Evolutionary conservation across 129 eudicot species (phyloP).

Genomic region (Artemisia annua): DNA sequence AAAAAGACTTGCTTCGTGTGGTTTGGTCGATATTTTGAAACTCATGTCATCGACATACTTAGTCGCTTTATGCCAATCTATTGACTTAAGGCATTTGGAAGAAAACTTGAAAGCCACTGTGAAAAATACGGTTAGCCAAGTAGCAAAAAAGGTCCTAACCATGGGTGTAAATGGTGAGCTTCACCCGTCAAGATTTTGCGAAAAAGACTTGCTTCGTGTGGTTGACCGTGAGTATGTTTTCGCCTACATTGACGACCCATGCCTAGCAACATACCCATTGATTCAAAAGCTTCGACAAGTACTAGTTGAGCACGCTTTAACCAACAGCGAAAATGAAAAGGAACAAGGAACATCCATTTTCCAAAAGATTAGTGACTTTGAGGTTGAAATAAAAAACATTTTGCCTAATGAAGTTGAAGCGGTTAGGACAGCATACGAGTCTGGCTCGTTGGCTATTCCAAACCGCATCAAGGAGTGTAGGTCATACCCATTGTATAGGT

Average conservation of each 20-base stretch:
- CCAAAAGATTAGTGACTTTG: conserved; percentile 59
- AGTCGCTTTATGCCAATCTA: conserved; percentile 53
- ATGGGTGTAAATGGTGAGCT: conserved; percentile 49
- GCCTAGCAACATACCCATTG: conserved; percentile 69
- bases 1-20: conserved; percentile 63
- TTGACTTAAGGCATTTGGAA: conserved; percentile 55
- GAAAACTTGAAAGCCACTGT: conserved; percentile 46
- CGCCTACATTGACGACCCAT: conserved; percentile 68
- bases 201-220: conserved; percentile 63
- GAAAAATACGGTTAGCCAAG: conserved; percentile 51
- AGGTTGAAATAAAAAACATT: conserved; percentile 47
- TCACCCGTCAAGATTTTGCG: conserved; percentile 77
- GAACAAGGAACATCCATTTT: conserved; percentile 54
- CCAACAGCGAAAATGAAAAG: conserved; percentile 51
- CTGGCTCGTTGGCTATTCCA: no score
- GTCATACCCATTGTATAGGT: no score
- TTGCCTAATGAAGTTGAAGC: conserved; percentile 68
- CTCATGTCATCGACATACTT: conserved; percentile 53
- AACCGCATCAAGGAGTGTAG: no score
- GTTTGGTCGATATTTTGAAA: conserved; percentile 61
- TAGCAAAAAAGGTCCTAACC: conserved; percentile 48
- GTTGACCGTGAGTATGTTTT: conserved; percentile 68
- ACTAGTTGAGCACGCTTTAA: conserved; percentile 60
- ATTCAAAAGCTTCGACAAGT: conserved; percentile 72
- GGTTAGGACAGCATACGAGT: conserved; percentile 46